Percentiles rank a stretch among this genome's conserved stretches.
Evolutionary conservation across 2,329 filamentous ascomycete species (phyloP).

Genomic region (Claviceps sp.): DNA sequence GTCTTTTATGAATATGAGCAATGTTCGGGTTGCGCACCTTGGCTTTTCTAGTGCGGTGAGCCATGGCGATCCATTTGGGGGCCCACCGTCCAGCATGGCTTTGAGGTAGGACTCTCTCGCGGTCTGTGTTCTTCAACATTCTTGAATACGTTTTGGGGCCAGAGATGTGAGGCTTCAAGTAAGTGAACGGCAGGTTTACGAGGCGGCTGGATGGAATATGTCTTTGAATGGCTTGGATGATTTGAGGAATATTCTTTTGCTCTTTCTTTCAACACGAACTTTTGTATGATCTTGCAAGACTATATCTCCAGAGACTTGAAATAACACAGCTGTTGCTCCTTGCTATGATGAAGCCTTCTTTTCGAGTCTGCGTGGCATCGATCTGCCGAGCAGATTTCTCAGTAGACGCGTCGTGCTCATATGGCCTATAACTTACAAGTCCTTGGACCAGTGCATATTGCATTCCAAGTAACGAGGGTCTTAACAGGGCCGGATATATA

Average conservation of each 20-base stretch:
- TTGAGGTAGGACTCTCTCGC: background rate
- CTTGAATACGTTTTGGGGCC: background rate
- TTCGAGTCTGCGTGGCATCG: background rate
- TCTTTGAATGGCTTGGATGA: constrained; percentile 1
- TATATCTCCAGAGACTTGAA: background rate
- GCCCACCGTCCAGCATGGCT: background rate
- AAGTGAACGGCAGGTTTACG: background rate
- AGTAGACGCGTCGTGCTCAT: too few relatives aligned
- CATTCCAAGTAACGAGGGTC: too few relatives aligned
- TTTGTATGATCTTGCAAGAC: constrained; percentile 9
- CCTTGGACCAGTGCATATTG: too few relatives aligned
- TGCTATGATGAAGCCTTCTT: background rate
- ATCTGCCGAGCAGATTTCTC: too few relatives aligned
- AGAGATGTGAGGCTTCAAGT: too few relatives aligned
- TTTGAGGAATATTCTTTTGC: background rate
- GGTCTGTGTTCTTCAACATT: background rate
- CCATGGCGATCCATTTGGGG: background rate
- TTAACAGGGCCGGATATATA: too few relatives aligned
- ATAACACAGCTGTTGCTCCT: constrained; percentile 1
- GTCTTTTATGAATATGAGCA: background rate
- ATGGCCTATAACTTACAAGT: too few relatives aligned
- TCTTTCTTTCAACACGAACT: constrained; percentile 1
- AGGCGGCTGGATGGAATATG: background rate
- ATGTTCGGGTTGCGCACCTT: background rate
- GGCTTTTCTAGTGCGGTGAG: background rate